phyloP scores from a whole-genome alignment of 768 basidiomycete genomes.

The Amanita subjunquillea region DNA sequence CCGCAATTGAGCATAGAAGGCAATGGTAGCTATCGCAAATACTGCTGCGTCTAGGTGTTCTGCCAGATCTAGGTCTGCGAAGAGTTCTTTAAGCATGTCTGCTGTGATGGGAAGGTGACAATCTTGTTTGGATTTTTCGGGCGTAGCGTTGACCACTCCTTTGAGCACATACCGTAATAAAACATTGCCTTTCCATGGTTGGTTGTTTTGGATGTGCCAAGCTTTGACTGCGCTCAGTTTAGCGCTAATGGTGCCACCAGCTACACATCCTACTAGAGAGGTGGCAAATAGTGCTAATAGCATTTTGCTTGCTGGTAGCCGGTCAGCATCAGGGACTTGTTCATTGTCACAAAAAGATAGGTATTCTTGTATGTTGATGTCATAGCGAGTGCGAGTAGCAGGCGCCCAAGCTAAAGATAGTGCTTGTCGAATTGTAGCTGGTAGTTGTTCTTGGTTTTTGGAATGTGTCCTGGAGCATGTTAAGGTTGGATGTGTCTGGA shows the following conservation, averaged over 20 bases:
- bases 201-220: too few species aligned
- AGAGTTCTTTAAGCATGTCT: constrained; percentile 12
- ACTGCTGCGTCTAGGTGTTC: constrained; percentile 14
- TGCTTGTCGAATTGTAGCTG: not conserved
- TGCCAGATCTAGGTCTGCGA: constrained; percentile 8
- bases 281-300: too few species aligned
- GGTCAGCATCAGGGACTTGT: too few species aligned
- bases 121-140: constrained; percentile 7
- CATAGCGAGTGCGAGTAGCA: constrained; percentile 9
- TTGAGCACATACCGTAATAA: too few species aligned
- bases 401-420: constrained; percentile 8
- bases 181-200: too few species aligned
- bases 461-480: not conserved
- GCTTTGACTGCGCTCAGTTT: too few species aligned
- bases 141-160: constrained; percentile 16
- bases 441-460: not conserved
- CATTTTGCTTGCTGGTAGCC: too few species aligned
- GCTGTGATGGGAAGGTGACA: constrained; percentile 13
- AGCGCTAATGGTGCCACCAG: too few species aligned
- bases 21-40: constrained; percentile 12
- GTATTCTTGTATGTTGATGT: constrained; percentile 5
- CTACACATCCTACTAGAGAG: too few species aligned
- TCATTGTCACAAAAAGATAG: constrained; percentile 15
- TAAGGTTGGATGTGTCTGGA: constrained; percentile 14
- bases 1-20: constrained; percentile 23